Percentiles rank a stretch among this genome's conserved stretches.
Evolutionary conservation across 805 yeast genomes (phyloP).

Genomic region (Scheffersomyces spartinae): DNA sequence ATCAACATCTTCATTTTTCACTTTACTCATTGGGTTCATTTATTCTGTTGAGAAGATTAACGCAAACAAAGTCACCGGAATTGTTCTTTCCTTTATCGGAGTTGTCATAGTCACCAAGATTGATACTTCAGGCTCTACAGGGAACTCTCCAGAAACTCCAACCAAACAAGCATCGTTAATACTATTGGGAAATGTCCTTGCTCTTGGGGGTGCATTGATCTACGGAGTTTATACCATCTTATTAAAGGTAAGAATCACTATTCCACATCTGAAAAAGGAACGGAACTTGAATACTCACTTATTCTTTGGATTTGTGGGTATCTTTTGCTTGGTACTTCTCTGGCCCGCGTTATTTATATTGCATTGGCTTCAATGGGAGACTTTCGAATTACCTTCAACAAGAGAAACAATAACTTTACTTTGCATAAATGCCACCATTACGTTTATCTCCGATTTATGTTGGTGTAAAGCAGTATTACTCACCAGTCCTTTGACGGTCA

Average conservation of each 20-base stretch:
- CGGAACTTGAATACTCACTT: constrained; percentile 70
- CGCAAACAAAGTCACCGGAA: constrained; percentile 53
- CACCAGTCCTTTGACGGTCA: constrained; percentile 90
- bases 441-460: constrained; percentile 80
- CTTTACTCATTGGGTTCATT: constrained; percentile 68
- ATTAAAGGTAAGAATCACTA: constrained; percentile 52
- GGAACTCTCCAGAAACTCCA: constrained; percentile 9
- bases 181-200: constrained; percentile 66
- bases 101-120: constrained; percentile 67
- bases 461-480: constrained; percentile 94
- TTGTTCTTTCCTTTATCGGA: constrained; percentile 64
- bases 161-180: constrained; percentile 11
- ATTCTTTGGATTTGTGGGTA: constrained; percentile 92
- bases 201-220: constrained; percentile 75
- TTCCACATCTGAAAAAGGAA: constrained; percentile 42
- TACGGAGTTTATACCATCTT: constrained; percentile 88
- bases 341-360: constrained; percentile 77
- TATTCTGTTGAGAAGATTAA: constrained; percentile 63
- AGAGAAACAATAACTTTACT: constrained; percentile 41
- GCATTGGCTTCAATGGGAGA: constrained; percentile 54
- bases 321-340: constrained; percentile 57
- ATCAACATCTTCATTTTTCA: constrained; percentile 88
- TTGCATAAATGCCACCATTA: constrained; percentile 56
- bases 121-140: constrained; percentile 34
- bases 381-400: constrained; percentile 57